Percentiles rank a stretch among this genome's conserved stretches.
Evolutionary conservation across 2,329 filamentous ascomycete genomes (phyloP).

Genomic region (Colletotrichum eleusines): DNA sequence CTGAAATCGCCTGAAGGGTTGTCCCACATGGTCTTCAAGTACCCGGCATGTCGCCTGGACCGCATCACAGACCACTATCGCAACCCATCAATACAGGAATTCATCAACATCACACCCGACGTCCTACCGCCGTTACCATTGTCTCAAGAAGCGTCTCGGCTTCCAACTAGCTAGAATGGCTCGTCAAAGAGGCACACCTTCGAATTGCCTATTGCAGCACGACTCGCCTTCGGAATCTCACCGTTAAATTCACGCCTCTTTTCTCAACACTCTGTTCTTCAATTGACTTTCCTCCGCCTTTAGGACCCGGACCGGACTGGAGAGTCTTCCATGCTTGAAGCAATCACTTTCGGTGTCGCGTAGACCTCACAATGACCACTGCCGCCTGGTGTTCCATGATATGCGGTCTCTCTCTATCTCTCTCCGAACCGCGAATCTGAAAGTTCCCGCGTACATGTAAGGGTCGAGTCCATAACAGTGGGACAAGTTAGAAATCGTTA

Average conservation of each 20-base stretch:
- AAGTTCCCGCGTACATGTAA: background rate
- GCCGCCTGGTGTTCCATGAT: background rate
- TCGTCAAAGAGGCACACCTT: background rate
- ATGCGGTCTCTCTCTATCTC: background rate
- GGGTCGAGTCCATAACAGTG: background rate
- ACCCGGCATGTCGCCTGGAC: conserved; percentile 9
- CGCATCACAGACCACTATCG: conserved; percentile 16
- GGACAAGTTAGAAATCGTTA: background rate
- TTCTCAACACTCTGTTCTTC: background rate
- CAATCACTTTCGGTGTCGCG: no score
- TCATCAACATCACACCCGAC: background rate
- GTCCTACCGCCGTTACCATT: background rate
- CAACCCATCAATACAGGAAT: conserved; percentile 4
- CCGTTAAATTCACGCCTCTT: background rate
- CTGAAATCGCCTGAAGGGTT: background rate
- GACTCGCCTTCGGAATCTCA: conserved; percentile 22
- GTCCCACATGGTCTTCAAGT: conserved; percentile 6
- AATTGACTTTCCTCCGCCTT: conserved; percentile 10
- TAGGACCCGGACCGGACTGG: no score
- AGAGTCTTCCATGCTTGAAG: background rate
- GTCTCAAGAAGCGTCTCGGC: conserved; percentile 9
- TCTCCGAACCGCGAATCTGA: no score
- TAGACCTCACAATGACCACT: background rate
- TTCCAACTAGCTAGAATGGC: background rate
- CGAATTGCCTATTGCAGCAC: no score